These are phyloP conservation scores for Boletus fagicola DNA, from an alignment of 768 basidiomycete species.

Conservation along the genomic window DNA sequence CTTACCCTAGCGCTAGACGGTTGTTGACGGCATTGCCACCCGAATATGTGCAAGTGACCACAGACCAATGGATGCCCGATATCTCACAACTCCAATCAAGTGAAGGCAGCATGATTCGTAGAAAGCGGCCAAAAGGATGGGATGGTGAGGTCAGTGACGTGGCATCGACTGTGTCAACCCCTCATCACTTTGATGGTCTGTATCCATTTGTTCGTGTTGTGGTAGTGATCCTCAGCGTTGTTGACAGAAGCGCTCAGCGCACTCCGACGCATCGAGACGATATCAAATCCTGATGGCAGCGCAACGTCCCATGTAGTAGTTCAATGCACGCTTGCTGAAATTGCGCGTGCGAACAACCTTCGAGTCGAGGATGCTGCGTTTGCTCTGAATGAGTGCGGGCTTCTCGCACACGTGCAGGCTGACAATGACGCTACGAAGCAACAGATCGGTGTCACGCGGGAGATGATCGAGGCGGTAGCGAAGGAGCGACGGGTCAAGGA, in stretches of 20 bases:
- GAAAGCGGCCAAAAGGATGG: constrained; percentile 65
- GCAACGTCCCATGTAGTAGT: constrained; percentile 68
- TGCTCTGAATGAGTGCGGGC: constrained; percentile 83
- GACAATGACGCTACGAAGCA: constrained; percentile 32
- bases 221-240: neutral
- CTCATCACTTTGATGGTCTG: constrained; percentile 43
- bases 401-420: constrained; percentile 51
- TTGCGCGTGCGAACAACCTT: constrained; percentile 78
- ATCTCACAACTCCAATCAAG: constrained; percentile 35
- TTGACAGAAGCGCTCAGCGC: constrained; percentile 52
- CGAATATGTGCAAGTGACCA: constrained; percentile 46
- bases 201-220: neutral
- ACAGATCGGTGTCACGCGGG: constrained; percentile 57
- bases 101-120: constrained; percentile 33
- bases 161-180: constrained; percentile 30
- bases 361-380: constrained; percentile 85
- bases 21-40: constrained; percentile 61
- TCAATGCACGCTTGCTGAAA: constrained; percentile 69
- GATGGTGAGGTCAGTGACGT: constrained; percentile 62
- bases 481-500: constrained; percentile 68
- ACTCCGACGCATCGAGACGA: constrained; percentile 57
- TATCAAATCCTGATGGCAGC: constrained; percentile 60
- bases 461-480: constrained; percentile 67
- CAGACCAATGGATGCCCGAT: constrained; percentile 44
- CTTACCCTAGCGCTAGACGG: constrained; percentile 36